phyloP scores from a whole-genome alignment of 495 filamentous ascomycete genomes.

The Aspergillus egyptiacus region DNA sequence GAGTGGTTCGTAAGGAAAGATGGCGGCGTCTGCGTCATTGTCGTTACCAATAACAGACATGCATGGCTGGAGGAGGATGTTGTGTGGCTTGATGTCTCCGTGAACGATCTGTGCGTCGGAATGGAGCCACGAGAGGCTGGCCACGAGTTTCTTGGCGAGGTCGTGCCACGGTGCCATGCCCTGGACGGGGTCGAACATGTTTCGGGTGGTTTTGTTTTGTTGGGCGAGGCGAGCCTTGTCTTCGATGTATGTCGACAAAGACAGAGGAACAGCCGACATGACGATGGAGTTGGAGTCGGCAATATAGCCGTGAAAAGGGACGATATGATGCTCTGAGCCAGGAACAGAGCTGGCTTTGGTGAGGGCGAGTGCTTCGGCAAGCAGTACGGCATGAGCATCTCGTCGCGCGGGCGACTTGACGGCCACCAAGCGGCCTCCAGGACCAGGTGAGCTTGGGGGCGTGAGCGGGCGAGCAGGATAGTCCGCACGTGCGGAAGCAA shows the following conservation, averaged over 20 bases:
- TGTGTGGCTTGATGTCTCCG: slow-evolving; percentile 54
- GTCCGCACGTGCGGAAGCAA: slow-evolving; percentile 10
- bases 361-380: slow-evolving; percentile 47
- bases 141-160: slow-evolving; percentile 45
- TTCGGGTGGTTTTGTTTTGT: slow-evolving; percentile 33
- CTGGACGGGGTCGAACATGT: slow-evolving; percentile 49
- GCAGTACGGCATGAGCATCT: slow-evolving; percentile 45
- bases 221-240: slow-evolving; percentile 28
- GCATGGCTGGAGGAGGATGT: slow-evolving; percentile 41
- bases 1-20: slow-evolving; percentile 39
- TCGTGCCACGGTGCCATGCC: slow-evolving; percentile 36
- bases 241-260: slow-evolving; percentile 46
- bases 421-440: slow-evolving; percentile 37
- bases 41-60: slow-evolving; percentile 2
- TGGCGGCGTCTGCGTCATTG: slow-evolving; percentile 9
- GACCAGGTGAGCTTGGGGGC: slow-evolving; percentile 45
- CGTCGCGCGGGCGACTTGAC: slow-evolving; percentile 49
- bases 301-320: slow-evolving; percentile 54
- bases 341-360: slow-evolving; percentile 39
- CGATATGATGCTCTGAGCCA: slow-evolving; percentile 34
- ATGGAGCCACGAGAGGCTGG: slow-evolving; percentile 49
- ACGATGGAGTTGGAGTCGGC: slow-evolving; percentile 43
- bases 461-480: slow-evolving; percentile 19
- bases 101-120: slow-evolving; percentile 40
- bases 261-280: slow-evolving; percentile 45